Evolutionary conservation across 2,329 filamentous ascomycete genomes (phyloP).

Genomic region (Aspergillus sp.): DNA sequence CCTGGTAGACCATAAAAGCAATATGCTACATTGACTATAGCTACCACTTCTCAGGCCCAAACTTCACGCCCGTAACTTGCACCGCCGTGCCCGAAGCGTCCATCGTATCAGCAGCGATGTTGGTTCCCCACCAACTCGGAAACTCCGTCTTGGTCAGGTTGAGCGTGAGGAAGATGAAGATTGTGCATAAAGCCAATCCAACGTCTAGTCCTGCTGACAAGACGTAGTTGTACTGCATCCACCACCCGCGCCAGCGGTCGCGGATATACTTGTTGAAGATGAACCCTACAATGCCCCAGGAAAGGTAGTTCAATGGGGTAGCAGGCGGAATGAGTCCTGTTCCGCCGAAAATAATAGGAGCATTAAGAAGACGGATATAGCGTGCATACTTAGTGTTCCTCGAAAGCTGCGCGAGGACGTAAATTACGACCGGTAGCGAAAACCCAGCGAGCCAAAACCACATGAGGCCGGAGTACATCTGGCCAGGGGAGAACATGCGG

Average conservation of each 20-base stretch:
- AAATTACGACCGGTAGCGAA: conserved; percentile 63
- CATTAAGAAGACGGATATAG: conserved; percentile 65
- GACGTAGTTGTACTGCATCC: conserved; percentile 76
- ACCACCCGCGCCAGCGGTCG: conserved; percentile 68
- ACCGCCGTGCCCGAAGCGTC: conserved; percentile 61
- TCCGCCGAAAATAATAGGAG: conserved; percentile 68
- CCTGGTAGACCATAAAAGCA: too few relatives aligned
- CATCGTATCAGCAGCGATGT: conserved; percentile 59
- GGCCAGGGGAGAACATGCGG: conserved; percentile 65
- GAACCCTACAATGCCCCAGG: conserved; percentile 67
- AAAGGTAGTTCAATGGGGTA: conserved; percentile 68
- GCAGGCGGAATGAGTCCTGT: conserved; percentile 66
- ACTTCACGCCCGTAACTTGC: conserved; percentile 59
- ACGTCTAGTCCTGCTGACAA: conserved; percentile 70
- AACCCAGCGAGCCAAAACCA: conserved; percentile 72
- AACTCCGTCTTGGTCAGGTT: conserved; percentile 57
- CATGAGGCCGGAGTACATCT: conserved; percentile 63
- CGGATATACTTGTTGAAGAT: conserved; percentile 69
- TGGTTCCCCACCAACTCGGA: conserved; percentile 69
- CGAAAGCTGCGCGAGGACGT: conserved; percentile 53
- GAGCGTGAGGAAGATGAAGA: conserved; percentile 69
- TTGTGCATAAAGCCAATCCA: conserved; percentile 64
- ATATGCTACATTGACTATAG: too few relatives aligned
- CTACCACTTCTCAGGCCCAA: conserved; percentile 53
- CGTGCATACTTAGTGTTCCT: conserved; percentile 50